These are phyloP conservation scores for Phlebopus sp. DNA, from an alignment of 1,284 basidiomycete genomes.

Conservation along the genomic window DNA sequence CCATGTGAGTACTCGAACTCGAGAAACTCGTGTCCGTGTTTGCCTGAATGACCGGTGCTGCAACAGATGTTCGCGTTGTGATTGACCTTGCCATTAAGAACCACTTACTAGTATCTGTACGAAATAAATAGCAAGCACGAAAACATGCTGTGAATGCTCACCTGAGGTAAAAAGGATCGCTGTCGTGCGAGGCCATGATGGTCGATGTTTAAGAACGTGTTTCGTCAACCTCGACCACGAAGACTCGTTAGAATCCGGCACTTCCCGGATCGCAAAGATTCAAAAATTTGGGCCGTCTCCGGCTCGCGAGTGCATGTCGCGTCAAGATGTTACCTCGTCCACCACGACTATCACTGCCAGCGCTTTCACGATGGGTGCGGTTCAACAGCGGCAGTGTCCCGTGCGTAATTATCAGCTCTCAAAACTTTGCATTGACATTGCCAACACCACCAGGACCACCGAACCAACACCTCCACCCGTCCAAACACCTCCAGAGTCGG, in stretches of 20 bases:
- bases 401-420: conserved; percentile 15
- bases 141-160: conserved; percentile 32
- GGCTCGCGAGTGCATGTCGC: background rate
- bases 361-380: conserved; percentile 22
- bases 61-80: conserved; percentile 11
- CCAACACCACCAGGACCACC: background rate
- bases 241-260: conserved; percentile 8
- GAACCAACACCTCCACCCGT: conserved; percentile 1
- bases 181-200: conserved; percentile 51
- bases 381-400: conserved; percentile 4
- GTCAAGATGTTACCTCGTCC: conserved; percentile 22
- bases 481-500: conserved; percentile 1
- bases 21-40: conserved; percentile 96
- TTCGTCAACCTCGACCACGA: background rate
- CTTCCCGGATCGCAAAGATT: conserved; percentile 14
- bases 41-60: conserved; percentile 93
- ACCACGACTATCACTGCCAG: conserved; percentile 13
- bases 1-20: conserved; percentile 99
- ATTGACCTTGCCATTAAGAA: background rate
- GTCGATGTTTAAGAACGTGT: conserved; percentile 16
- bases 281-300: background rate
- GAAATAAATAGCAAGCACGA: background rate
- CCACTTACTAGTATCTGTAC: conserved; percentile 80
- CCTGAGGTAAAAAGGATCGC: conserved; percentile 85
- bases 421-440: background rate